Evolutionary conservation across 192 early-diverging fungal species (phyloP), one percentile per base, ranked within the genome.

Genomic region (Podochytrium sp.): DNA sequence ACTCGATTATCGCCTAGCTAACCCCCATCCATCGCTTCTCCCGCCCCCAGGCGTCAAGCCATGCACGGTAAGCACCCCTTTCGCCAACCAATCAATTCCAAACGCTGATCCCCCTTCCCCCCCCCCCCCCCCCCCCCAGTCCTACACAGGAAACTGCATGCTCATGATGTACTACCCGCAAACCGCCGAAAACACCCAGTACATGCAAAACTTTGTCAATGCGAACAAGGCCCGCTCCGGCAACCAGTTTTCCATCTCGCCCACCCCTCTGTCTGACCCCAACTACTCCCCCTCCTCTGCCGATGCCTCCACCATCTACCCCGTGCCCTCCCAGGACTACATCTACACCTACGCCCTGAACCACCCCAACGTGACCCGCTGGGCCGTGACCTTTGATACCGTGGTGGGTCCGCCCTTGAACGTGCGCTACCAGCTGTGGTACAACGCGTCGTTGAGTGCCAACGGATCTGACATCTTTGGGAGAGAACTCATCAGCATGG

Each of bases 381-480:
- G 89, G 78, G 91, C 89, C 60, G 61, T 76, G 42, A 78, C 66
- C 32, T 82, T 80, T 64, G 72, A 74, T 50, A 82, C 66, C 23
- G 58, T 72, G 27, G 67, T 37, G 42, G 43, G 71, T 39, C 77
- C 82, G 25, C 79, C 84, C 34, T 72, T 79, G 23, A 91, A 91
- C 74, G 82, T 85, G 52, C 85, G 83, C 40, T 93, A 93, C 69
- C 91, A 93, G 78, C 77, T 92, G 33, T 93, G 91, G 91, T 90
- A 86, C 76, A 93, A 93, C 77, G 82, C 83, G 49, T 80, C 87
- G 5, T 74, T 79, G 18, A 74, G 79, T 18, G 82, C 82, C 34
- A 93, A 93, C 64, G 61, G 69, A 25, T 83, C 85, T 25, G 91
- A 93, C 76, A 78, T 88, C 6, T 90, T 87, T 65, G 87, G 87